Evolutionary conservation across 495 filamentous ascomycete genomes (phyloP), one percentile per base, ranked within the genome.

Genomic region (Daldinia caldariorum): DNA sequence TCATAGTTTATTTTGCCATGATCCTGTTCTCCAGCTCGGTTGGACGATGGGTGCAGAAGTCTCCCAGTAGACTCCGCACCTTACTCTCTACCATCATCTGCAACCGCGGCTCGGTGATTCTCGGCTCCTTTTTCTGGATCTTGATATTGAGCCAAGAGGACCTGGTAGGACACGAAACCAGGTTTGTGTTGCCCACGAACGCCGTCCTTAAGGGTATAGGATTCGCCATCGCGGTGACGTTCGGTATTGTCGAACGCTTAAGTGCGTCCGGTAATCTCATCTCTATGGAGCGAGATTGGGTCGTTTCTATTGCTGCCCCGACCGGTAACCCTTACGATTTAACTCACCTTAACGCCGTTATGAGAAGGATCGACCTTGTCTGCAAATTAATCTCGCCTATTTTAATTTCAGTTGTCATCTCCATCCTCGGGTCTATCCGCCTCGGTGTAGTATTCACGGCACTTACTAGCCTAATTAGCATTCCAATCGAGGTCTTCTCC

Each of bases 301-400:
- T 90, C 67, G 75, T 80, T 7, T 73, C 78, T 7, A 76, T 80
- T 18, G 77, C 81, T 1, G 66, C 74, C 31, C 78, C 77, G 3
- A 61, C 67, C 32, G 76, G 76, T 3, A 53, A 66, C 12, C 63
- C 70, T 12, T 80, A 82, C 51, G 77, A 81, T 37, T 62, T 84
- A 6, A 79, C 83, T 6, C 73, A 81, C 38, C 61, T 90, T 6
- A 92, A 91, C 72, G 82, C 89, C 0, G 82, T 82, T 4, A 91
- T 92, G 89, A 81, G 90, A 47, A 81, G 89, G 10, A 91, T 92
- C 61, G 90, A 92, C 72, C 82, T 92, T 14, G 79, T 88, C 41
- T 92, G 90, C 80, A 92, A 92, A 72, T 83, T 92, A 16, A 58
- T 88, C 12, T 88, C 84, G 0, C 90, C 90, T 0, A 77, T 90